phyloP scores from a whole-genome alignment of 495 filamentous ascomycete genomes.

The Podospora pseudopauciseta region DNA sequence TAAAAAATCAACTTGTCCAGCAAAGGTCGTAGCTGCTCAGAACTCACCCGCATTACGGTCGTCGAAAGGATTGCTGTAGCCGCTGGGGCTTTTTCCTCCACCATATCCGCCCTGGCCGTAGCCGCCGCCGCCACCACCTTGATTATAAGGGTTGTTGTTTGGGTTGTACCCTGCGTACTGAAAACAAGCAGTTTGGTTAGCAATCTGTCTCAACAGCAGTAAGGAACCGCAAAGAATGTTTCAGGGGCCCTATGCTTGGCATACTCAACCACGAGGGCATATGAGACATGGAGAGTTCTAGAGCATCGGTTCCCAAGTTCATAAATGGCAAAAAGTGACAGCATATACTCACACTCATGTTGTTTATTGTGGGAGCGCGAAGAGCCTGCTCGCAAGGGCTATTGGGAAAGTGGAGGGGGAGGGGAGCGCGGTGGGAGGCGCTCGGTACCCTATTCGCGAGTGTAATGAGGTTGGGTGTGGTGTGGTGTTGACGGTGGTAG shows the following conservation, averaged over 20 bases:
- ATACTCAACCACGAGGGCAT: background rate
- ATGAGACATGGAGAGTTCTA: background rate
- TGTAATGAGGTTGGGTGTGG: background rate
- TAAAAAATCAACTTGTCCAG: background rate
- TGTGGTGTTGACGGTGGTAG: background rate
- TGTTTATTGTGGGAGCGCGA: constrained; percentile 20
- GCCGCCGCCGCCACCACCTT: background rate
- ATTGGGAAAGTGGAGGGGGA: background rate
- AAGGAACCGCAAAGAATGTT: background rate
- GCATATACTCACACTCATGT: constrained; percentile 47
- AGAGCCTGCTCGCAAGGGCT: constrained; percentile 7
- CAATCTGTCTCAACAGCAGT: background rate
- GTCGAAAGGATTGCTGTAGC: constrained; percentile 32
- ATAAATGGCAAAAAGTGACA: background rate
- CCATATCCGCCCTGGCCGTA: background rate
- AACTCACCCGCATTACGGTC: constrained; percentile 31
- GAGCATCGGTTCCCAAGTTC: background rate
- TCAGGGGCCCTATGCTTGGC: background rate
- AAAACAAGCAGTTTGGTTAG: background rate
- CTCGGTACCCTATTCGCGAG: background rate
- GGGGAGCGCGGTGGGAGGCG: background rate
- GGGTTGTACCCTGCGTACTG: constrained; percentile 27
- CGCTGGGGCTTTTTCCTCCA: constrained; percentile 3
- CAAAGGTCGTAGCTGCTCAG: background rate
- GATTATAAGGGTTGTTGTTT: background rate